Evolutionary conservation across 2,329 filamentous ascomycete species (phyloP).

Genomic region (Penicillium sclerotiorum): DNA sequence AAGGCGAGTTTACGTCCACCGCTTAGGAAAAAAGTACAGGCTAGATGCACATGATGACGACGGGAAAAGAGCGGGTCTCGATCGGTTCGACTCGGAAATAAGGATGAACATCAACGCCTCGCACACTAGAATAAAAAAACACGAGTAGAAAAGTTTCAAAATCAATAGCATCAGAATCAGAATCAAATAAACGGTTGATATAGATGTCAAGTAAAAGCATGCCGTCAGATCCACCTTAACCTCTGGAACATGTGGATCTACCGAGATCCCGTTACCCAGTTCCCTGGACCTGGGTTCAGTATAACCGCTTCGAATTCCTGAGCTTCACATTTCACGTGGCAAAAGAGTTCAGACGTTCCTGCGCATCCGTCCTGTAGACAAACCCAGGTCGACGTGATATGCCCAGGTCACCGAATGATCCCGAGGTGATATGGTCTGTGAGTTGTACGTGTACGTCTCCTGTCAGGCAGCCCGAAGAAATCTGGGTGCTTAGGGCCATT

Average conservation of each 20-base stretch:
- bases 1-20: too few relatives aligned
- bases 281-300: conserved; percentile 20
- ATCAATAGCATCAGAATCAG: not conserved
- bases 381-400: too few relatives aligned
- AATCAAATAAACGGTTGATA: not conserved
- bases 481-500: too few relatives aligned
- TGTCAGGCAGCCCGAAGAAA: too few relatives aligned
- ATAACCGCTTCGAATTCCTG: conserved; percentile 15
- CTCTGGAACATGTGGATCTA: conserved; percentile 26
- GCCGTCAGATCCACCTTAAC: conserved; percentile 17
- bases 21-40: too few relatives aligned
- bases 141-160: not conserved
- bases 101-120: conserved; percentile 1
- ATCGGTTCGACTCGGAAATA: conserved; percentile 3
- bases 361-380: too few relatives aligned
- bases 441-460: too few relatives aligned
- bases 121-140: conserved; percentile 3
- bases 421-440: too few relatives aligned
- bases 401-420: too few relatives aligned
- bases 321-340: conserved; percentile 20
- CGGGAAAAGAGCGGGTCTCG: conserved; percentile 7
- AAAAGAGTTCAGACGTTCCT: conserved; percentile 12
- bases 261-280: conserved; percentile 26
- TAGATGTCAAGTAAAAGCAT: conserved; percentile 12
- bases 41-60: too few relatives aligned